Percentiles rank a stretch among this genome's conserved stretches.
Evolutionary conservation across 352 stramenopile species (phyloP).

Genomic region (Phytophthora ramorum): DNA sequence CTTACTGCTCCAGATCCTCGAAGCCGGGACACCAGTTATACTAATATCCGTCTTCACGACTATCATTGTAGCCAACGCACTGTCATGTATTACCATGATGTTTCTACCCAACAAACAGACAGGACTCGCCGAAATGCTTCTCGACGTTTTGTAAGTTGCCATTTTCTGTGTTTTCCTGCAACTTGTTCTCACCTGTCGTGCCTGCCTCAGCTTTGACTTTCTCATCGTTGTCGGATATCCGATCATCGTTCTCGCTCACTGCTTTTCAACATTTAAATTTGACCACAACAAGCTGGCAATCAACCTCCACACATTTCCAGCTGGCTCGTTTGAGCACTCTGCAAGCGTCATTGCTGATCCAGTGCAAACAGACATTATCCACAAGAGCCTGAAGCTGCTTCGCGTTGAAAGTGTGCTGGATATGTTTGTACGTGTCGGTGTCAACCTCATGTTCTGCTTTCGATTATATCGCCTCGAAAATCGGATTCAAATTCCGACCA

Average conservation of each 20-base stretch:
- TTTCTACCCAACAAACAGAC: not conserved
- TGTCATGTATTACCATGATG: conserved; percentile 4
- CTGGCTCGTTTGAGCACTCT: conserved; percentile 2
- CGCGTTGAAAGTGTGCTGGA: conserved; percentile 26
- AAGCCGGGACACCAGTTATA: not conserved
- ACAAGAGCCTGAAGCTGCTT: conserved; percentile 30
- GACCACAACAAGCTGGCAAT: conserved; percentile 1
- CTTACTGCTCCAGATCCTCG: conserved; percentile 1
- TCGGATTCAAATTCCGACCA: not conserved
- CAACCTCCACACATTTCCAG: conserved; percentile 1
- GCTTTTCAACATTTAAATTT: conserved; percentile 4
- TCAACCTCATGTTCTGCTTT: conserved; percentile 9
- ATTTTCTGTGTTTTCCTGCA: not conserved
- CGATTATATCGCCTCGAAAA: not conserved
- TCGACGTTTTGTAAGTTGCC: conserved; percentile 9
- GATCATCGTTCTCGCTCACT: conserved; percentile 1
- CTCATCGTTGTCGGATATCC: conserved; percentile 8
- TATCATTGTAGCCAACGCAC: not conserved
- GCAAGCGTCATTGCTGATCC: conserved; percentile 33
- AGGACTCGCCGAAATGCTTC: not conserved
- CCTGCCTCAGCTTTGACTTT: conserved; percentile 2
- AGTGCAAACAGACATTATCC: conserved; percentile 23
- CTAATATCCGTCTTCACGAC: conserved; percentile 3
- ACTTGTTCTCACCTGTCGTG: not conserved
- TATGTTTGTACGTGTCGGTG: conserved; percentile 17